phyloP scores from a whole-genome alignment of 75 land plant genomes.

The Selaginella moellendorffii region DNA sequence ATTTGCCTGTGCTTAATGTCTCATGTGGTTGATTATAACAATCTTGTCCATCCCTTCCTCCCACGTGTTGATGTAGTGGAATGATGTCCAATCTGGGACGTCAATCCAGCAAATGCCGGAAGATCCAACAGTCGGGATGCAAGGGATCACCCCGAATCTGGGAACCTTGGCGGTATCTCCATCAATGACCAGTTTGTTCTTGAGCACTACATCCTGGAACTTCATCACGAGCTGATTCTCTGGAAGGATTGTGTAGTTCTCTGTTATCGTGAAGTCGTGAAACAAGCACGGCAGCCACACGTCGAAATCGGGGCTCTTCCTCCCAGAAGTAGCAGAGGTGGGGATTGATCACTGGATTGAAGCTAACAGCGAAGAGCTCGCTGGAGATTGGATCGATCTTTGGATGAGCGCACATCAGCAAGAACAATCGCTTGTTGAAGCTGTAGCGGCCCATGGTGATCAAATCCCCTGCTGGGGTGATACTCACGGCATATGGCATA shows the following conservation, averaged over 20 bases:
- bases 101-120: neutral
- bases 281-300: slow-evolving; percentile 28
- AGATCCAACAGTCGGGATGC: neutral
- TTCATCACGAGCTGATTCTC: slow-evolving; percentile 43
- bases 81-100: neutral
- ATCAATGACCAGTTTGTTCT: neutral
- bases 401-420: neutral
- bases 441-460: slow-evolving; percentile 28
- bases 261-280: slow-evolving; percentile 56
- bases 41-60: neutral
- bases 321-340: slow-evolving; percentile 31
- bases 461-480: slow-evolving; percentile 35
- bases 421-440: neutral
- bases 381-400: neutral
- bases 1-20: too few relatives aligned
- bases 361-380: slow-evolving; percentile 46
- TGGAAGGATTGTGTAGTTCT: slow-evolving; percentile 28
- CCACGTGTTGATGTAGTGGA: neutral
- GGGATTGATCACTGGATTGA: slow-evolving; percentile 16
- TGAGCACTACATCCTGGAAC: neutral
- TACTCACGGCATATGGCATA: slow-evolving; percentile 33
- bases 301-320: slow-evolving; percentile 35
- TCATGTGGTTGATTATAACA: too few relatives aligned
- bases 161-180: neutral
- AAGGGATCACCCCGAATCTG: neutral